Conservation (phyloP, 768 basidiomycete genomes). For the Pleurotus salmoneostramineus region DNA sequence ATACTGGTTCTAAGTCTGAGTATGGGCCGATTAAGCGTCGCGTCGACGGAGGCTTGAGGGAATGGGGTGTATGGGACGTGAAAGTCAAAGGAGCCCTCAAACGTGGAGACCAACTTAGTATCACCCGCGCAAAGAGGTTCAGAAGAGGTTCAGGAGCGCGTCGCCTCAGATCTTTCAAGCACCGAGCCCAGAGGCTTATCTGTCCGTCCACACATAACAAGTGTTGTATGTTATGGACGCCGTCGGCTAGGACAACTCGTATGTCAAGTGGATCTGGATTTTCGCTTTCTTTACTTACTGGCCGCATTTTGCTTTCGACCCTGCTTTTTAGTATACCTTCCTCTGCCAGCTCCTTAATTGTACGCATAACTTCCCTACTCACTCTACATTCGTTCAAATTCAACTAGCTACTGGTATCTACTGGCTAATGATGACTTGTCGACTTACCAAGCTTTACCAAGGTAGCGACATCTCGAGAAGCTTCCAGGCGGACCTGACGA, state of each 20-base stretch:
- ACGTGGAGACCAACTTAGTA: constrained; percentile 37
- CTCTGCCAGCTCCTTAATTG: background rate
- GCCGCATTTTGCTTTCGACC: background rate
- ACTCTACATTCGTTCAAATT: background rate
- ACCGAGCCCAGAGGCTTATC: constrained; percentile 72
- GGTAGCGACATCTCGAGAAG: too few species aligned
- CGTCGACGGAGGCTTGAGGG: constrained; percentile 42
- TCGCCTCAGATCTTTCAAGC: constrained; percentile 53
- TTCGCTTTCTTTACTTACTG: background rate
- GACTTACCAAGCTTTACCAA: too few species aligned
- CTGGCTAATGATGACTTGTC: too few species aligned
- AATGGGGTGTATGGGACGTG: constrained; percentile 19
- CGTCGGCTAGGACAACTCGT: constrained; percentile 36
- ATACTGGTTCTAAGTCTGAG: constrained; percentile 56
- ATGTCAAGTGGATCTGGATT: background rate
- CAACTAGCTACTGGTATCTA: background rate
- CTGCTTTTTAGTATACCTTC: background rate
- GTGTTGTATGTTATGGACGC: constrained; percentile 87
- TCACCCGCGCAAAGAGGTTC: constrained; percentile 50
- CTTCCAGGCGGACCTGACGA: too few species aligned
- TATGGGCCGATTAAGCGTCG: constrained; percentile 48
- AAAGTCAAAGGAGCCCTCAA: constrained; percentile 28
- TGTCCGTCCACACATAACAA: constrained; percentile 70
- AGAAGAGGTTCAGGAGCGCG: constrained; percentile 54
- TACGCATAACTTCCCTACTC: background rate